Evolutionary conservation across 345 rosid species (phyloP).

Genomic region (Eucalyptus pauciflora): DNA sequence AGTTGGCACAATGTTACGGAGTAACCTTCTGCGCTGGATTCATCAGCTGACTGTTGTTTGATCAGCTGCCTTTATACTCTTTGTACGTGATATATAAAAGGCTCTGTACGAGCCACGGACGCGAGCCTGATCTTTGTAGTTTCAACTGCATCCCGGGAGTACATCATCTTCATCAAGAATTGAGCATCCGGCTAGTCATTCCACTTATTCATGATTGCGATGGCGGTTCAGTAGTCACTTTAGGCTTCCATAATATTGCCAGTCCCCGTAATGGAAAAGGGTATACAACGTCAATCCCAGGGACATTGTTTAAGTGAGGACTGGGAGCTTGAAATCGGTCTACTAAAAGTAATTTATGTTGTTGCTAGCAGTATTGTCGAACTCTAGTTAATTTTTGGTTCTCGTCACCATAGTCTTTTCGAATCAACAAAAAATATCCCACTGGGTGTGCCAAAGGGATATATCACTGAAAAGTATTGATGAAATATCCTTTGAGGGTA

Average conservation of each 20-base stretch:
- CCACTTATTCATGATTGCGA: background rate
- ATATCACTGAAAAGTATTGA: background rate
- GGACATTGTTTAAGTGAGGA: background rate
- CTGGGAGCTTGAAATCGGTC: background rate
- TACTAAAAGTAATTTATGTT: background rate
- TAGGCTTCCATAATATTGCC: background rate
- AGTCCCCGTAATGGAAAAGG: background rate
- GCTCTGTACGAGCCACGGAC: background rate
- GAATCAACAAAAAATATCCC: too few species aligned
- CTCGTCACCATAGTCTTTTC: too few species aligned
- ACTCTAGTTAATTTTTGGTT: background rate
- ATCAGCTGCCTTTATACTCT: background rate
- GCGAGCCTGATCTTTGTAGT: background rate
- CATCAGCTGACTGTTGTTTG: background rate
- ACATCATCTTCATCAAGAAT: background rate
- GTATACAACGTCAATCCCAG: background rate
- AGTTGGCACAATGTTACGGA: background rate
- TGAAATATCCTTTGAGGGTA: background rate
- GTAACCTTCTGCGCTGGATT: background rate
- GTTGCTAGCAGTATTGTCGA: background rate
- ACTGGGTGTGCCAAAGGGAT: background rate
- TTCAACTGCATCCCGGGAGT: background rate
- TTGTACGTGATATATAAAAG: background rate
- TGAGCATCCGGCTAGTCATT: background rate
- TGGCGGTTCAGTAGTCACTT: background rate